Evolutionary conservation across 176 grass and related monocot genomes (phyloP).

Genomic region (Luzula sylvatica): DNA sequence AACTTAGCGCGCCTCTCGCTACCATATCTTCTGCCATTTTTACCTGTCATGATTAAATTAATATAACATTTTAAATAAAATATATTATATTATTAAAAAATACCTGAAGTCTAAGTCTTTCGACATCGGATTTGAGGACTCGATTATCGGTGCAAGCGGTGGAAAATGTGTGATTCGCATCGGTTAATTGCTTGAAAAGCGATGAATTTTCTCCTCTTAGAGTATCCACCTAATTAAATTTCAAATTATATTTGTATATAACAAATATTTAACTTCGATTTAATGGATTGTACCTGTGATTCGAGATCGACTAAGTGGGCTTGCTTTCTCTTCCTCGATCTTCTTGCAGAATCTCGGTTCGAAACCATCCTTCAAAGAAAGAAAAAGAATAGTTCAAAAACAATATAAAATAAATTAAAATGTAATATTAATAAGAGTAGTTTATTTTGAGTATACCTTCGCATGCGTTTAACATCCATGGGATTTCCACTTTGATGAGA

Average conservation of each 20-base stretch:
- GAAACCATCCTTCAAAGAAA: conserved; percentile 67
- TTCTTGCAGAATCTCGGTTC: conserved; percentile 83
- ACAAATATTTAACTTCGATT: neutral
- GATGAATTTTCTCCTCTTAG: conserved; percentile 57
- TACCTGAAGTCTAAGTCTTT: conserved; percentile 71
- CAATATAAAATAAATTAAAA: neutral
- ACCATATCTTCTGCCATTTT: conserved; percentile 90
- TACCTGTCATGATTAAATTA: conserved; percentile 34
- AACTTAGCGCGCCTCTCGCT: conserved; percentile 41
- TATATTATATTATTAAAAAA: neutral
- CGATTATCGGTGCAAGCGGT: conserved; percentile 56
- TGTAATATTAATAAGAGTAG: conserved; percentile 7
- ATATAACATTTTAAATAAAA: neutral
- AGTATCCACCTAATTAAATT: conserved; percentile 47
- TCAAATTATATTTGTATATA: neutral
- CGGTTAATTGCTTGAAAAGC: conserved; percentile 50
- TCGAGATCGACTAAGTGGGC: conserved; percentile 77
- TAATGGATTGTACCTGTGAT: conserved; percentile 39
- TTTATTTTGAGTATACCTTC: conserved; percentile 66
- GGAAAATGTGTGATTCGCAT: conserved; percentile 64
- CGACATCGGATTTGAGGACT: conserved; percentile 82
- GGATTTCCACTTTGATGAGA: conserved; percentile 57
- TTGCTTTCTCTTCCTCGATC: conserved; percentile 93
- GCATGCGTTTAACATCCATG: conserved; percentile 55
- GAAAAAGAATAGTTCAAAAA: conserved; percentile 1